phyloP scores from a whole-genome alignment of 106 monocot species.

The Acorus calamus region DNA sequence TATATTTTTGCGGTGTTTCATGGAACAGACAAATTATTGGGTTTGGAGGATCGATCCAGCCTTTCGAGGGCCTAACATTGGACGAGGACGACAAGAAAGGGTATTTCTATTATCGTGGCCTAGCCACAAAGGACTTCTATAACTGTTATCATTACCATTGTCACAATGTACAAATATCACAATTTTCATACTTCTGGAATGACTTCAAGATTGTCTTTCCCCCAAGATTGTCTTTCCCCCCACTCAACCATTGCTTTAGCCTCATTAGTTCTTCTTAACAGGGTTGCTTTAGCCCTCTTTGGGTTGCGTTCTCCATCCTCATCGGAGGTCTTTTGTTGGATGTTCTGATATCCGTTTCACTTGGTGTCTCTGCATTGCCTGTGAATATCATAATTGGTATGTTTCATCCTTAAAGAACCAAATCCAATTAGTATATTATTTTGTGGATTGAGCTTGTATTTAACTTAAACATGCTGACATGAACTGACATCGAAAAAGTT shows the following conservation, averaged over 20 bases:
- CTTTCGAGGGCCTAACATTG: slow-evolving; percentile 27
- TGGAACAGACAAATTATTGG: slow-evolving; percentile 84
- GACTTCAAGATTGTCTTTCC: no score
- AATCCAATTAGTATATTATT: no score
- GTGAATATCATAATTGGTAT: slow-evolving; percentile 95
- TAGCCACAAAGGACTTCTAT: neutral
- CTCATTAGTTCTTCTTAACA: slow-evolving; percentile 23
- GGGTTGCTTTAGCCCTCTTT: slow-evolving; percentile 74
- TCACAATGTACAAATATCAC: neutral
- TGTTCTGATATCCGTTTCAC: slow-evolving; percentile 80
- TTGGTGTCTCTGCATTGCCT: slow-evolving; percentile 83
- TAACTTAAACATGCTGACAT: no score
- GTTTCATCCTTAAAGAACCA: neutral
- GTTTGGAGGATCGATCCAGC: slow-evolving; percentile 82
- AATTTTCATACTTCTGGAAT: no score
- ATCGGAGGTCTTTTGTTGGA: slow-evolving; percentile 90
- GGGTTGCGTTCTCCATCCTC: slow-evolving; percentile 80
- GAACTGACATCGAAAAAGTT: no score
- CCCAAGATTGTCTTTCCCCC: no score
- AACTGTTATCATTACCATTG: neutral
- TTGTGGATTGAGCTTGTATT: no score
- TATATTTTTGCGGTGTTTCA: slow-evolving; percentile 16
- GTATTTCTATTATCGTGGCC: slow-evolving; percentile 36
- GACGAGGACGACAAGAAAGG: slow-evolving; percentile 53
- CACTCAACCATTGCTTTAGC: no score